Evolutionary conservation across 306 rosid species (phyloP), one percentile per base, ranked within the genome.

Genomic region (Phaseolus lunatus): DNA sequence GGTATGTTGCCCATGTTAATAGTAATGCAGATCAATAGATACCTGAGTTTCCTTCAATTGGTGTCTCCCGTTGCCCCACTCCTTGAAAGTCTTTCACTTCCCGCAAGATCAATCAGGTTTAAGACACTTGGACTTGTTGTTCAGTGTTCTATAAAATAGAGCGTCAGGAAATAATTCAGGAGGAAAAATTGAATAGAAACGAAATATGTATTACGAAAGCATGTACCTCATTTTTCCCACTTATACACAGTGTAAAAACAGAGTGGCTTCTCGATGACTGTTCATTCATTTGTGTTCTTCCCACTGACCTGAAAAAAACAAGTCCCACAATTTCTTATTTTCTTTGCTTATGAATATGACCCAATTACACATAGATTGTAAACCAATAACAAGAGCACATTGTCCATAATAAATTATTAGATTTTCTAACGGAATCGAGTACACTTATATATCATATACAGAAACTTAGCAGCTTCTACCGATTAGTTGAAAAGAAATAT

Each of bases 31-130:
- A 37, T 23, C 66, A 77, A 77, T 45, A 63, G 76, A 75, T 52
- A 95, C 99, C 97, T 92, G 99, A 54, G 99, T 87, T 85, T 96
- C 99, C 94, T 91, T 96, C 79, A 96, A 86, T 56, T 98, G 92
- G 13, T 96, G 13, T 96, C 98, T 71, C 98, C 99, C 0, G 97
- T 91, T 72, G 99, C 89, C 44, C 97, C 97, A 81, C 99, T 95
- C 80, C 78, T 92, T 26, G 98, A 95, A 5, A 95, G 87, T 75
- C 99, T 87, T 78, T 95, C 97, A 85, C 99, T 95, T 70, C 99
- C 98, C 20, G 99, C 99, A 70, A 95, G 88, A 75, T 95, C 99
- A 73, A 95, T 90, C 57, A 95, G 90, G 76, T 95, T 95, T 67
- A 95, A 78, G 63, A 95, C 96, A 75, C 99, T 97, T 92, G 99